Evolutionary conservation across 306 rosid genomes (phyloP).

Genomic region (Cercis canadensis): DNA sequence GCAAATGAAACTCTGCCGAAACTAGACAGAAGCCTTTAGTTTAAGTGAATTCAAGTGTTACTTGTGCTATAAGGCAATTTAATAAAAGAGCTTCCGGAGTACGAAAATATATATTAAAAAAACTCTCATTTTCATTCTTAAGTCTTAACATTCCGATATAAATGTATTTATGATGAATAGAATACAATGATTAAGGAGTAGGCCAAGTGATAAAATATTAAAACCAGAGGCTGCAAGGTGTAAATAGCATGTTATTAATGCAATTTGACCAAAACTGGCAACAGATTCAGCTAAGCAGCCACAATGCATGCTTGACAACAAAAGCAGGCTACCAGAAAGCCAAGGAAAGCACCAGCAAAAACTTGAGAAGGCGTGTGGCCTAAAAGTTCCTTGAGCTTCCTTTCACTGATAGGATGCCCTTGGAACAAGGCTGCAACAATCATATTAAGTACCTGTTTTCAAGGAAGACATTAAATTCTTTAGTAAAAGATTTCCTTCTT

Average conservation of each 20-base stretch:
- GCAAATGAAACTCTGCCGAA: no score
- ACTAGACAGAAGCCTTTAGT: no score
- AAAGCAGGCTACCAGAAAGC: conserved; percentile 67
- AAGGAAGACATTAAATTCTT: conserved; percentile 9
- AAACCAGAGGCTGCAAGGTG: no score
- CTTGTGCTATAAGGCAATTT: no score
- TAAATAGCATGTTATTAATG: conserved; percentile 23
- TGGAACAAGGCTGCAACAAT: conserved; percentile 84
- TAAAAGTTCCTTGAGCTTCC: conserved; percentile 89
- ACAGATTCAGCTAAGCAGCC: conserved; percentile 38
- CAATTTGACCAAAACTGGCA: conserved; percentile 34
- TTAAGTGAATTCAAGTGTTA: no score
- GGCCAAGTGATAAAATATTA: background rate
- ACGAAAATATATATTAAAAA: no score
- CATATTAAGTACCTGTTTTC: conserved; percentile 83
- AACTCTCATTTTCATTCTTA: background rate
- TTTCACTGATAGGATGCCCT: conserved; percentile 90
- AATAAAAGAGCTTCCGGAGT: no score
- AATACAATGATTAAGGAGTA: background rate
- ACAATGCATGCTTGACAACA: conserved; percentile 68
- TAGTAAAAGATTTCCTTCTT: conserved; percentile 6
- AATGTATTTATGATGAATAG: background rate
- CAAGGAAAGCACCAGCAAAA: conserved; percentile 83
- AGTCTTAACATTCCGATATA: background rate
- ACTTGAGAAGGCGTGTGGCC: conserved; percentile 96